phyloP scores from a whole-genome alignment of 1,284 basidiomycete genomes.

The Trichosporon coremiiforme region DNA sequence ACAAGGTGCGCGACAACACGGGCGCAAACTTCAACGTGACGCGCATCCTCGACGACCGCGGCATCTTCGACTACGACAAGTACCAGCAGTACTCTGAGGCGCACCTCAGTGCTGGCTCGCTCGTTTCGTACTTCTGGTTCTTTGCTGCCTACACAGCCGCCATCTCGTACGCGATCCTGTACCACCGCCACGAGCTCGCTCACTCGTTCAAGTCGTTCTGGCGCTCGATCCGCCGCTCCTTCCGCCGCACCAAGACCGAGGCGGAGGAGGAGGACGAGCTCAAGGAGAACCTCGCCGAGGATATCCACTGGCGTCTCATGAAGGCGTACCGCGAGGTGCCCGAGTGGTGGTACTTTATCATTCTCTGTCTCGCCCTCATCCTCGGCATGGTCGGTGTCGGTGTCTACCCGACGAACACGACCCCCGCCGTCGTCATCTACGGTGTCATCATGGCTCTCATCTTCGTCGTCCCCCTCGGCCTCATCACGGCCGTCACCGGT shows the following conservation, averaged over 20 bases:
- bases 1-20: constrained; percentile 38
- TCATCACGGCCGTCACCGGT: constrained; percentile 64
- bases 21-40: constrained; percentile 15
- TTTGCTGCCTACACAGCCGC: constrained; percentile 37
- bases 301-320: constrained; percentile 85
- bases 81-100: constrained; percentile 13
- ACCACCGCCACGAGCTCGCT: constrained; percentile 75
- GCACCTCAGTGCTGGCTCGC: constrained; percentile 16
- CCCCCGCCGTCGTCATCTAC: constrained; percentile 63
- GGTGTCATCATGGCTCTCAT: constrained; percentile 58
- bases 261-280: constrained; percentile 25
- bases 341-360: constrained; percentile 63
- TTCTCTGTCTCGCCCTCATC: constrained; percentile 66
- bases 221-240: constrained; percentile 13
- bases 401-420: constrained; percentile 66
- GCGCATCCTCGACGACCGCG: constrained; percentile 7
- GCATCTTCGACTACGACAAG: constrained; percentile 20
- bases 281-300: constrained; percentile 61
- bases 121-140: constrained; percentile 25
- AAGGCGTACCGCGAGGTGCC: constrained; percentile 77
- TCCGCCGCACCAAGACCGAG: background rate
- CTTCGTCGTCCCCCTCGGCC: constrained; percentile 62
- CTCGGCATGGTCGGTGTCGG: constrained; percentile 49
- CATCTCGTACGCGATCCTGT: constrained; percentile 62
- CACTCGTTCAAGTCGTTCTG: constrained; percentile 18